phyloP scores from a whole-genome alignment of 176 grass and related monocot genomes.

The Aegilops bicornis region DNA sequence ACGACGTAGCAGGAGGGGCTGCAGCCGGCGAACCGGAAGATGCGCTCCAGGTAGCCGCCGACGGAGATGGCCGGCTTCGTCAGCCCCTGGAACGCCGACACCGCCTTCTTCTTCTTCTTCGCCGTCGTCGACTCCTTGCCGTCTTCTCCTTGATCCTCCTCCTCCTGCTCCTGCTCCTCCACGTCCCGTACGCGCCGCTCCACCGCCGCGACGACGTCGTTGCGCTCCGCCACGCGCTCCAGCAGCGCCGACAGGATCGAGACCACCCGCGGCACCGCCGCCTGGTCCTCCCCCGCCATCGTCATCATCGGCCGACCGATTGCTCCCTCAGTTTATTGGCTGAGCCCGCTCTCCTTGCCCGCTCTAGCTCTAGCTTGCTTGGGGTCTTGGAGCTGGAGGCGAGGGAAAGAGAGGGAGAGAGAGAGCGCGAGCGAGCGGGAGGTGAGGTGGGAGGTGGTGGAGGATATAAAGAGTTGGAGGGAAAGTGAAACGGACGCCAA shows the following conservation, averaged over 20 bases:
- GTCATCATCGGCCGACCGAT: constrained; percentile 17
- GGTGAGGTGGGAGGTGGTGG: constrained; percentile 20
- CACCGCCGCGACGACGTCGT: constrained; percentile 41
- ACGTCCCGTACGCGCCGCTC: neutral
- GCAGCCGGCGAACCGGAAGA: constrained; percentile 91
- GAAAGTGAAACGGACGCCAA: constrained; percentile 23
- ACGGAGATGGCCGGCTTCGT: constrained; percentile 89
- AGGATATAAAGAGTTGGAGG: constrained; percentile 55
- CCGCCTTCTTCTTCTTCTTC: neutral
- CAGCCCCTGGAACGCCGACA: constrained; percentile 78
- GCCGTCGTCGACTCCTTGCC: neutral
- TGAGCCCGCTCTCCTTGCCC: neutral
- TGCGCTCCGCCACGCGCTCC: constrained; percentile 62
- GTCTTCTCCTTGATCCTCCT: neutral
- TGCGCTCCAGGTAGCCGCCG: constrained; percentile 87
- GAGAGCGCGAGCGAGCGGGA: neutral
- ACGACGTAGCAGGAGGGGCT: constrained; percentile 95
- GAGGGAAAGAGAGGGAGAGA: neutral
- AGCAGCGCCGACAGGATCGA: constrained; percentile 83
- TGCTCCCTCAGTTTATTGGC: neutral
- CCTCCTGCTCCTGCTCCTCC: neutral
- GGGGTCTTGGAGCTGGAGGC: neutral
- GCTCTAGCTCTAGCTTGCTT: neutral
- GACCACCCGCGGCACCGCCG: constrained; percentile 72
- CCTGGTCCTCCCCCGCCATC: constrained; percentile 22